A percentile compares a stretch with the other conserved stretches of the same genome.
Evolutionary conservation across 306 rosid genomes (phyloP).

Genomic region (Purshia tridentata): DNA sequence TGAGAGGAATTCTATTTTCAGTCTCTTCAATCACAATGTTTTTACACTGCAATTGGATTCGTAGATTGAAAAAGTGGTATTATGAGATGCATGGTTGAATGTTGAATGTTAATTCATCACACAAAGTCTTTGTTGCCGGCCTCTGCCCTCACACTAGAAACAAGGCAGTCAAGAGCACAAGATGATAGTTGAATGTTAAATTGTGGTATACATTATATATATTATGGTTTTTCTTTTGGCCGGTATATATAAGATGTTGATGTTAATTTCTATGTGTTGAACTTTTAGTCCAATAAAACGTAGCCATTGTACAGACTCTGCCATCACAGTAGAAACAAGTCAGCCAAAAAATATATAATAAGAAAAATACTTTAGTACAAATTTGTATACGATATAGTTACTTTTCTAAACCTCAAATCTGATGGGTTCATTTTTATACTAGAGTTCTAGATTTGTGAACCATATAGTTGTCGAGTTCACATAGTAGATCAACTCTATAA

Average conservation of each 20-base stretch:
- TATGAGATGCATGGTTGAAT: not conserved
- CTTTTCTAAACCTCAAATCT: too few relatives aligned
- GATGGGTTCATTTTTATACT: too few relatives aligned
- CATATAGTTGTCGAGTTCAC: too few relatives aligned
- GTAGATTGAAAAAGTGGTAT: not conserved
- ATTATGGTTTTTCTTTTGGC: too few relatives aligned
- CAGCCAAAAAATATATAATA: not conserved
- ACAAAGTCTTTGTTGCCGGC: constrained; percentile 2
- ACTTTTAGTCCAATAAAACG: constrained; percentile 1
- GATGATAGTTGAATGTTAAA: not conserved
- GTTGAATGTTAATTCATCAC: not conserved
- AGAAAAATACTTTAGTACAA: too few relatives aligned
- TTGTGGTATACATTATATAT: not conserved
- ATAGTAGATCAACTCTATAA: too few relatives aligned
- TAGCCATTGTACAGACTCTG: not conserved
- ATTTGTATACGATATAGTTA: too few relatives aligned
- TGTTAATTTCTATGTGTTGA: not conserved
- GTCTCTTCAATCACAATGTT: not conserved
- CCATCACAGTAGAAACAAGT: not conserved
- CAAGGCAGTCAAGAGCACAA: not conserved
- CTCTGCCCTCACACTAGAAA: not conserved
- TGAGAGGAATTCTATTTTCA: not conserved
- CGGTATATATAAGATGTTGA: not conserved
- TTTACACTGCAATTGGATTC: not conserved
- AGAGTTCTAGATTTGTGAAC: too few relatives aligned